Evolutionary conservation across 257 asterid genomes (phyloP).

Genomic region (Salvia splendens): DNA sequence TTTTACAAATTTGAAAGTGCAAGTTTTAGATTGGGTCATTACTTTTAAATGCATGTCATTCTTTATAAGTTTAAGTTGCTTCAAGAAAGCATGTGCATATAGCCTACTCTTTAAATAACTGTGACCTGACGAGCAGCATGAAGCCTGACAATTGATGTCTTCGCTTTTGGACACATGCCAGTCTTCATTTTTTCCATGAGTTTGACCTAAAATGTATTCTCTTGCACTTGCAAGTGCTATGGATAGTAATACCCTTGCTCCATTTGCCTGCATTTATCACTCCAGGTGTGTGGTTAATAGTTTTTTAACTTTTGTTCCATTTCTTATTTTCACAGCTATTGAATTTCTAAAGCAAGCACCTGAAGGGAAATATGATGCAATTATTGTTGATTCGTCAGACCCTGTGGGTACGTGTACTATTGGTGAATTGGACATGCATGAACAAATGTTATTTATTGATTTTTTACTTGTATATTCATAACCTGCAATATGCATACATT

Average conservation of each 20-base stretch:
- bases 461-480: neutral
- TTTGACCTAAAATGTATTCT: neutral
- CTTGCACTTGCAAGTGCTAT: conserved; percentile 9
- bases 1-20: conserved; percentile 11
- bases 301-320: neutral
- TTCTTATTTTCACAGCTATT: conserved; percentile 56
- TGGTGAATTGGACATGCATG: neutral
- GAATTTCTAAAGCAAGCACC: conserved; percentile 71
- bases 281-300: neutral
- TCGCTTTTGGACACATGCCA: neutral
- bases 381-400: conserved; percentile 95
- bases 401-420: conserved; percentile 76
- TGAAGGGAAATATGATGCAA: conserved; percentile 80
- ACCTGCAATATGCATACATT: neutral
- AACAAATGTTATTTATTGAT: neutral
- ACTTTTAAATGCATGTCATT: neutral
- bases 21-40: conserved; percentile 4
- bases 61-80: neutral
- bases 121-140: conserved; percentile 5
- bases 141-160: neutral
- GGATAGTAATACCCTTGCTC: neutral
- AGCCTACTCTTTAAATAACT: neutral
- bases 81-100: neutral
- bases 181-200: neutral
- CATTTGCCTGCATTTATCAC: conserved; percentile 9